Base-by-base conservation (phyloP, 2,329 filamentous ascomycete species). In the Ophiostoma sp. region DNA sequence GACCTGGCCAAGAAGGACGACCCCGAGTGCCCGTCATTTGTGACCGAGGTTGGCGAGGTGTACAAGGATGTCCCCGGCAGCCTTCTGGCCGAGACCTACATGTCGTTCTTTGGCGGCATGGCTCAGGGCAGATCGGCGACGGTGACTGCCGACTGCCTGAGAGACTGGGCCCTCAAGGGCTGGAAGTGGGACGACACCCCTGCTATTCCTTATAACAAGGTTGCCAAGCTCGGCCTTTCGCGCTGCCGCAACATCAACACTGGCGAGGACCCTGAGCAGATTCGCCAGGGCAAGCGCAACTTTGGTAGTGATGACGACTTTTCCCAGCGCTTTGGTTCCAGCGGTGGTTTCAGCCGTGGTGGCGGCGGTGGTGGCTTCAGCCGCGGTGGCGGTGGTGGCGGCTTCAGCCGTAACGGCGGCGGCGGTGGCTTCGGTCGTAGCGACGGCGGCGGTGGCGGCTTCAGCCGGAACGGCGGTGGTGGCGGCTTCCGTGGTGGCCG, bases 171-270 rank as follows among this genome's bases (percentile, higher is more conserved):
- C 66, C 75, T 76, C 27, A 76, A 80, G 20, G 85, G 82, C 27
- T 86, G 86, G 81, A 85, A 86, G 57, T 82, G 84, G 81, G 68
- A 77, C 0, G 72, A 82, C 66, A 81, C 83, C 7, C 88, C 88
- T 1, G 54, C 68, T 3, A 69, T 74, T 2, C 54, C 27, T 39
- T 1, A 0, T 0, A 71, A 72, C 2, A 73, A 85, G 15, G 68
- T 73, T 10, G 11, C 10, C 17, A 52, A 57, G 54, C 71, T 73
- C 7, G 73, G 71, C 17, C 69, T 74, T 44, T 48, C 72, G 23
- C 33, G 71, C 15, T 48, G 20, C 52, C 48, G 33, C 20, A 65
- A 36, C 44, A 71, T 27, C 39, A 57, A 54, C 39, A 31, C 17
- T 6, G 54, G 15, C 31, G 41, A 27, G 44, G 54, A 23, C 41